Conservation (phyloP, 1,284 basidiomycete species). For the Puccinia hordei region DNA sequence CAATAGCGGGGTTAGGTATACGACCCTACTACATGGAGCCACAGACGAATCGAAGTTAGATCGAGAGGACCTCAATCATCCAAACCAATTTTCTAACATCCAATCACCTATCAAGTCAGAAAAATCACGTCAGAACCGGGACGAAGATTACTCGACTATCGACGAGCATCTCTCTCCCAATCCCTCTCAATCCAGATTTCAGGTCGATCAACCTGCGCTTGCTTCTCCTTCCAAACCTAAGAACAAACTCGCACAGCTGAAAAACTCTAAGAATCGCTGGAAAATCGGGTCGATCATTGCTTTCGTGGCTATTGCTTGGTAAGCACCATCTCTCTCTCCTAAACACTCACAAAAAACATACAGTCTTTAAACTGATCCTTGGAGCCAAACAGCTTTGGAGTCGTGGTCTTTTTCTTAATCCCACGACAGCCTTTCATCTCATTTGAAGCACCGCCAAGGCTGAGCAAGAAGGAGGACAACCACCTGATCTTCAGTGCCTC, state of each 20-base stretch:
- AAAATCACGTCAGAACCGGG: background rate
- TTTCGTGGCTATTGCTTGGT: slow-evolving; percentile 30
- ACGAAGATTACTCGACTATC: background rate
- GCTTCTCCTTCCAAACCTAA: background rate
- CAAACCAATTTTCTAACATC: background rate
- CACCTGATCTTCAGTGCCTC: slow-evolving; percentile 18
- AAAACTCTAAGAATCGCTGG: slow-evolving; percentile 22
- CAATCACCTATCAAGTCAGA: background rate
- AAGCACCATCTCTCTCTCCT: background rate
- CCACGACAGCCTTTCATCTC: slow-evolving; percentile 42
- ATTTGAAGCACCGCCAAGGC: slow-evolving; percentile 20
- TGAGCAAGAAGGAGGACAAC: background rate
- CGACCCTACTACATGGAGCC: background rate
- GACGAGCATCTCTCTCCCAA: background rate
- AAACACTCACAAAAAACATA: background rate
- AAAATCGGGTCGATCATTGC: slow-evolving; percentile 32
- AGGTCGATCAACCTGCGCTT: slow-evolving; percentile 1
- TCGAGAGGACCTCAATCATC: background rate
- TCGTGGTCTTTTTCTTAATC: slow-evolving; percentile 32
- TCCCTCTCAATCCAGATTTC: background rate
- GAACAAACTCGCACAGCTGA: background rate
- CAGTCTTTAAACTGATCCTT: background rate
- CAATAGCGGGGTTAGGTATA: slow-evolving; percentile 32
- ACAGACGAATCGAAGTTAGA: background rate
- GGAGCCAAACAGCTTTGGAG: background rate